Evolutionary conservation across 495 filamentous ascomycete species (phyloP), one percentile per base, ranked within the genome.

Genomic region (Trichoderma reesei): DNA sequence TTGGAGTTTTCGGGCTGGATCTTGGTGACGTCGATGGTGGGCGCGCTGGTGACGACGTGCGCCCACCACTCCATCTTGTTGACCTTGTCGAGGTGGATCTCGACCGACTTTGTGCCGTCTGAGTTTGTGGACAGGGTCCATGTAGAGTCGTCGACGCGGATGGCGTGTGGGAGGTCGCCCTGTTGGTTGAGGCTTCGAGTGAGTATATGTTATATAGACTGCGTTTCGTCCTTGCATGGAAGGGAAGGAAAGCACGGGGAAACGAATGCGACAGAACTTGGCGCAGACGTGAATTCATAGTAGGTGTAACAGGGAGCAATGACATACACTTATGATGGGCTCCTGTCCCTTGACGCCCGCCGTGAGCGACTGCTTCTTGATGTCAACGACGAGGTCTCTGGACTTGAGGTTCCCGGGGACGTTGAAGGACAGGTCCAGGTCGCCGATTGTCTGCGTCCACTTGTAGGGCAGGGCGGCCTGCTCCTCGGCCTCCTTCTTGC

Each of bases 41-140:
- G 90, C 34, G 92, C 92, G 16, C 77, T 71, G 31, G 86, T 95
- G 11, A 96, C 82, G 31, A 97, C 90, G 75, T 96, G 91, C 36
- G 89, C 78, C 94, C 94, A 98, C 94, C 94, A 98, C 75, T 96
- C 90, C 83, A 93, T 86, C 83, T 97, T 92, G 82, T 97, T 96
- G 64, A 86, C 79, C 75, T 98, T 98, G 81, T 98, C 94, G 37
- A 98, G 88, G 75, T 98, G 95, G 67, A 98, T 79, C 71, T 85
- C 84, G 68, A 98, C 75, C 70, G 90, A 84, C 76, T 95, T 95
- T 68, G 82, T 86, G 31, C 78, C 79, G 62, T 78, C 72, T 2
- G 85, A 74, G 14, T 84, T 81, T 7, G 88, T 80, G 63, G 90
- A 86, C 39, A 98, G 86, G 4, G 94, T 98, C 94, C 94, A 98